Base-by-base conservation (phyloP, 2,329 filamentous ascomycete genomes). In the Fusarium sp. region DNA sequence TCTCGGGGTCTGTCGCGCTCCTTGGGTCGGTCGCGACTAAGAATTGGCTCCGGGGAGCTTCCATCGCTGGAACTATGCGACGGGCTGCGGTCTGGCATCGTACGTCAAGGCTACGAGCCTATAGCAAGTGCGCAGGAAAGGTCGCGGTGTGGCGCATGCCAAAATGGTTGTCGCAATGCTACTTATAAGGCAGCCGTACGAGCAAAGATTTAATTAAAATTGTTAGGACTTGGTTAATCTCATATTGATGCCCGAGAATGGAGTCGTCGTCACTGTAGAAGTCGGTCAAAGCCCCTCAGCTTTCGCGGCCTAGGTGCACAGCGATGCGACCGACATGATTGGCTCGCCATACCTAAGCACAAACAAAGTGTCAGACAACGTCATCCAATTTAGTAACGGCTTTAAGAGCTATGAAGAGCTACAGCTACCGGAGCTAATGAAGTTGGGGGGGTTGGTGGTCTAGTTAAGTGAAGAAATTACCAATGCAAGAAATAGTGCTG, bases 281-380 rank as follows among this genome's bases (percentile, higher is more conserved):
- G 59, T 57, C 53, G 57, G 50, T 56, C 57, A 60, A 54, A 72
- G 70, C 70, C 70, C 70, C 70, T 71, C 71, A 73, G 62, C 62
- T 66, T 56, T 59, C 56, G 48, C 45, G 57, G 63, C 44, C 47
- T 57, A 53, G 56, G 40, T 63, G 55, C 39, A 48, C 25, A 63
- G 63, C 66, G 68, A 65, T 43, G 49, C n/a, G 3, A 40, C 46
- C n/a, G 3, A 40, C 46, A 6, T 72, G 41, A 72, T 72, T 72
- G 71, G 71, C 32, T 50, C 19, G 37, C 49, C 35, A 49, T 43
- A 44, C 27, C 30, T 37, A 15, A 62, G 50, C 43, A 65, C 51
- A 71, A 73, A 70, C 56, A 73, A 71, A 15, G 8, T 22, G 19
- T 45, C 53, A 27, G 56, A 40, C 60, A 56, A 53, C 69, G 69